phyloP scores from a whole-genome alignment of 805 yeast genomes.

The Candida argentea region DNA sequence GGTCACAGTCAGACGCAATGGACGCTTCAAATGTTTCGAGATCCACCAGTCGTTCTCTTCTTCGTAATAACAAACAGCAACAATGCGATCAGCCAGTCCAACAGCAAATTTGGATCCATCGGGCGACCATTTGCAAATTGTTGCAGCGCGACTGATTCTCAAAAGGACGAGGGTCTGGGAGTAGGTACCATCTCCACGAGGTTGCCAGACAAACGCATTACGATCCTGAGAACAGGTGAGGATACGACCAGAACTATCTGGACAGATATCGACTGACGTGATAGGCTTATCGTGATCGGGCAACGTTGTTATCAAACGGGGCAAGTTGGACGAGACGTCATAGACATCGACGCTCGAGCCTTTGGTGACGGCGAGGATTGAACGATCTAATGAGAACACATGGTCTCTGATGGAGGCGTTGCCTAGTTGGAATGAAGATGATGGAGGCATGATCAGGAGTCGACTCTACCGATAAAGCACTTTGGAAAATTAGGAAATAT shows the following conservation, averaged over 20 bases:
- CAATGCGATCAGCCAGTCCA: conserved; percentile 88
- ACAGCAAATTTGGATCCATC: conserved; percentile 93
- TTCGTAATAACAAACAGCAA: conserved; percentile 94
- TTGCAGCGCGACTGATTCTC: conserved; percentile 92
- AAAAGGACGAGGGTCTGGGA: conserved; percentile 88
- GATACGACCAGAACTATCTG: conserved; percentile 60
- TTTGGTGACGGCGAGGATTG: conserved; percentile 69
- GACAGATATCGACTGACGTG: conserved; percentile 87
- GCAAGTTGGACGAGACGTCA: conserved; percentile 41
- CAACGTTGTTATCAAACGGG: conserved; percentile 55
- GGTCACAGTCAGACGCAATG: conserved; percentile 80
- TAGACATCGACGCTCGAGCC: conserved; percentile 70
- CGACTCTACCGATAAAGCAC: conserved; percentile 14
- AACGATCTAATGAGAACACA: conserved; percentile 63
- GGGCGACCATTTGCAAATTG: conserved; percentile 91
- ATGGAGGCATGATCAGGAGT: conserved; percentile 18
- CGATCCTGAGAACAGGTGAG: conserved; percentile 97
- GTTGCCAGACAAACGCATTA: conserved; percentile 93
- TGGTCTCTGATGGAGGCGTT: conserved; percentile 87
- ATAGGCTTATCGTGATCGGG: conserved; percentile 87
- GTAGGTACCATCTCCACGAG: conserved; percentile 43
- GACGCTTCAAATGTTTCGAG: conserved; percentile 92
- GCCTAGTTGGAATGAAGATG: conserved; percentile 54
- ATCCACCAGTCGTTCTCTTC: conserved; percentile 99
- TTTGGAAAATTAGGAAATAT: too few relatives aligned